A percentile compares a stretch with the other conserved stretches of the same genome.
Evolutionary conservation across 2,329 filamentous ascomycete species (phyloP).

Genomic region (Penicillium sp.): DNA sequence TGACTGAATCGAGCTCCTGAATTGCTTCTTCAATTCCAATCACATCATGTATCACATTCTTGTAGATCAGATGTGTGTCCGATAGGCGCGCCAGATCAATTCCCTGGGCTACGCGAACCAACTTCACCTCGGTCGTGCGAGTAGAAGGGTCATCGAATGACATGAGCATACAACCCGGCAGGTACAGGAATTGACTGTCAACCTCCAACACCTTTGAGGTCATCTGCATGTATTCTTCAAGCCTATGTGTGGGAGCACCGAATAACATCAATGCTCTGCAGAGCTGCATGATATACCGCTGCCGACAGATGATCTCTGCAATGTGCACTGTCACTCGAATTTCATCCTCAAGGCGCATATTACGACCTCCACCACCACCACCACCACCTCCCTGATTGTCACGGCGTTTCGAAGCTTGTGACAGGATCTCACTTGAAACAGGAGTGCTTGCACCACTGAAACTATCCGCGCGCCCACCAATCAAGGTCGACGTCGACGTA

Average conservation of each 20-base stretch:
- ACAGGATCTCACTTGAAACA: slow-evolving; percentile 27
- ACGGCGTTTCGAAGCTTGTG: slow-evolving; percentile 28
- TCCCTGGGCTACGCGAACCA: slow-evolving; percentile 40
- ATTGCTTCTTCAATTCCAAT: slow-evolving; percentile 45
- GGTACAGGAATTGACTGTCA: slow-evolving; percentile 82
- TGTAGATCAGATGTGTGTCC: slow-evolving; percentile 46
- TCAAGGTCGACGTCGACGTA: slow-evolving; percentile 25
- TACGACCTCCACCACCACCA: background rate
- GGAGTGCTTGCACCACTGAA: slow-evolving; percentile 32
- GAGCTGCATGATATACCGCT: slow-evolving; percentile 79
- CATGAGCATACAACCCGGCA: slow-evolving; percentile 57
- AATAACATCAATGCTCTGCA: slow-evolving; percentile 84
- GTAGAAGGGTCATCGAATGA: slow-evolving; percentile 58
- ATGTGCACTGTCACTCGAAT: slow-evolving; percentile 60
- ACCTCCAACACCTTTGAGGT: slow-evolving; percentile 81
- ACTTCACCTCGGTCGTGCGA: slow-evolving; percentile 45
- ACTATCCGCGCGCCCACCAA: slow-evolving; percentile 15
- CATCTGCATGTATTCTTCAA: slow-evolving; percentile 88
- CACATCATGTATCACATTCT: slow-evolving; percentile 46
- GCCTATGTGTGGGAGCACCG: slow-evolving; percentile 85
- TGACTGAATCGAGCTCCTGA: slow-evolving; percentile 51
- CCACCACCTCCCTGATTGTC: slow-evolving; percentile 9
- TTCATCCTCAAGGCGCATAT: slow-evolving; percentile 43
- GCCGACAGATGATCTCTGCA: slow-evolving; percentile 69
- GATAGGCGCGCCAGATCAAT: slow-evolving; percentile 44